phyloP scores from a whole-genome alignment of 2,329 filamentous ascomycete genomes.

The Magnaporthiopsis rhizophila region DNA sequence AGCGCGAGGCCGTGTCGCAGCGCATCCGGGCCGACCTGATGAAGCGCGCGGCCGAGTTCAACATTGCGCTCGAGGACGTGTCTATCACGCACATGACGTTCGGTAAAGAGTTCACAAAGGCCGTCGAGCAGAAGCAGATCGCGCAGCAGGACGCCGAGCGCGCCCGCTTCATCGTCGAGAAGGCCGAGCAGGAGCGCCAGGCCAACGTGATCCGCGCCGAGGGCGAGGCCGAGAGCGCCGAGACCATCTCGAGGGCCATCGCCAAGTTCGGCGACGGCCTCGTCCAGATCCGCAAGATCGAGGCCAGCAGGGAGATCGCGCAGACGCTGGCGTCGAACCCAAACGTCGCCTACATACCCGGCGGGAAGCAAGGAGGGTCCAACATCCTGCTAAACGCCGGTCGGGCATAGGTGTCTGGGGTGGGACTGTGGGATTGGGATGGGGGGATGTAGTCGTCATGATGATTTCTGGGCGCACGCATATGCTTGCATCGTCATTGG shows the following conservation, averaged over 20 bases:
- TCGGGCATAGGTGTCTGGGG: slow-evolving; percentile 24
- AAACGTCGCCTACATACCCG: slow-evolving; percentile 90
- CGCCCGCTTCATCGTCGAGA: slow-evolving; percentile 96
- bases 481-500: neutral
- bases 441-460: neutral
- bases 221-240: slow-evolving; percentile 93
- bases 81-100: slow-evolving; percentile 99
- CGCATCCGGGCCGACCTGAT: slow-evolving; percentile 89
- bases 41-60: slow-evolving; percentile 91
- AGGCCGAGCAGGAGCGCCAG: slow-evolving; percentile 96
- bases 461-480: neutral
- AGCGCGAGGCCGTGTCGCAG: slow-evolving; percentile 93
- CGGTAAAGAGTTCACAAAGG: slow-evolving; percentile 96
- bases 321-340: slow-evolving; percentile 82
- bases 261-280: slow-evolving; percentile 88
- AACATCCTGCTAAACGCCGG: slow-evolving; percentile 47
- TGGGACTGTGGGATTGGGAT: too few species aligned
- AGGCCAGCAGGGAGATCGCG: slow-evolving; percentile 93
- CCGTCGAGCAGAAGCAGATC: slow-evolving; percentile 99
- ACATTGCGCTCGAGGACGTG: slow-evolving; percentile 97
- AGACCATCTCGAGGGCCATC: slow-evolving; percentile 81
- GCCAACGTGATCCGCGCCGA: slow-evolving; percentile 97
- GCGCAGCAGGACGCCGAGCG: slow-evolving; percentile 98
- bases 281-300: slow-evolving; percentile 93
- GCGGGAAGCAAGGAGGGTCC: slow-evolving; percentile 60